Percentiles rank a stretch among this genome's conserved stretches.
phyloP scores from a whole-genome alignment of 169 alveolate genomes.

The Plasmodium reichenowi region DNA sequence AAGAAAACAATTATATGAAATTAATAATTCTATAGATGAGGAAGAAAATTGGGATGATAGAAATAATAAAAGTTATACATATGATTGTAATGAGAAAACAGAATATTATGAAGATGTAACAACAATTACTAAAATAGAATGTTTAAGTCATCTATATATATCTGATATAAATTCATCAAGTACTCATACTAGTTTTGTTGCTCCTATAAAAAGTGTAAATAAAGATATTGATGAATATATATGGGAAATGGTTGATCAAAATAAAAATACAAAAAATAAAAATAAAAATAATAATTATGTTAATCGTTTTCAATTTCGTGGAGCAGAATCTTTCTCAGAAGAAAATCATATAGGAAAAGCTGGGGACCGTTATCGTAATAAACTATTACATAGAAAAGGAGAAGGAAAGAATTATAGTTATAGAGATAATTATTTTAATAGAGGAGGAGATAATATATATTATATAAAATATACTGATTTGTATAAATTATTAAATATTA shows the following conservation, averaged over 20 bases:
- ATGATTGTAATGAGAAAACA: not conserved
- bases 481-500: slow-evolving; percentile 9
- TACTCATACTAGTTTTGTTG: slow-evolving; percentile 53
- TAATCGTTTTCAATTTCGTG: too few species aligned
- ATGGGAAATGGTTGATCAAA: not conserved
- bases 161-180: slow-evolving; percentile 52
- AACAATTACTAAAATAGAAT: slow-evolving; percentile 21
- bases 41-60: too few species aligned
- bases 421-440: slow-evolving; percentile 15
- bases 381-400: slow-evolving; percentile 16
- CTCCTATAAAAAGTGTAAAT: slow-evolving; percentile 38
- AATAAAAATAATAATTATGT: not conserved
- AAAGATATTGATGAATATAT: too few species aligned
- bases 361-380: slow-evolving; percentile 19
- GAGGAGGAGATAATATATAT: slow-evolving; percentile 72
- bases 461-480: slow-evolving; percentile 60
- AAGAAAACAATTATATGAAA: not conserved
- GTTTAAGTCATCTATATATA: slow-evolving; percentile 43
- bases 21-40: too few species aligned
- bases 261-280: not conserved
- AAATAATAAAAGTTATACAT: not conserved
- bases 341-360: not conserved
- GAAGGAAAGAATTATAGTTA: not conserved
- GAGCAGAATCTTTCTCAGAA: not conserved
- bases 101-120: slow-evolving; percentile 32